Evolutionary conservation across 225 moss, liverwort and hornwort genomes (phyloP), one percentile per base, ranked within the genome.

Genomic region (Sphagnum tenellum): DNA sequence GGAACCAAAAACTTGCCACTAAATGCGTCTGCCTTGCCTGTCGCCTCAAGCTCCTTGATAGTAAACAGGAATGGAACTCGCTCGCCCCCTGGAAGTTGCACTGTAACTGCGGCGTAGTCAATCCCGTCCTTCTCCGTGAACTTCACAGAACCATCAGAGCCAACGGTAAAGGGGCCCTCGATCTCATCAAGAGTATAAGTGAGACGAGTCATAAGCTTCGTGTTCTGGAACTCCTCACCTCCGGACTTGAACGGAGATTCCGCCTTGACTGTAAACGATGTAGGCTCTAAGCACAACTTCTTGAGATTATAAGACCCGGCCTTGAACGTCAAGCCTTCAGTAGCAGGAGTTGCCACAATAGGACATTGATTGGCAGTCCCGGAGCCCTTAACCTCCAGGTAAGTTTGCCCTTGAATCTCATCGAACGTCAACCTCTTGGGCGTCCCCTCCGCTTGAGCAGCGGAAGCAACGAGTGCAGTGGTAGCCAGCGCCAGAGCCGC

Each of bases 341-440:
- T 59, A 0, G 87, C 92, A 5, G 3, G 29, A 29, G 29, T 29
- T n/a, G 69, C 71, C 48, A 92, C 76, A 57, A 87, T 44, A 4
- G 92, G 92, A 74, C 92, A 92, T 73, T 92, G 92, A 79, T 92
- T 92, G 5, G 92, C 92, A 2, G 81, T 85, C 53, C 92, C 92
- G 3, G 71, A 72, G 7, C 92, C 92, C 81, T 92, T 92, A 47
- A 92, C 92, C 45, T 92, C 89, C 57, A 72, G 12, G 79, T 72
- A 90, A 1, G 88, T 88, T 68, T 70, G 65, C 0, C 65, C 66
- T 57, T 75, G 72, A 44, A 89, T 70, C 72, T 92, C 76, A 49
- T 92, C 89, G 76, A 70, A 86, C 10, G 79, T 83, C 72, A 83
- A 3, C 8, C 92, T 71, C 60, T 12, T 46, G 4, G 89, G 89